A percentile compares a stretch with the other conserved stretches of the same genome.
These are phyloP conservation scores for Akebia trifoliata DNA, from an alignment of 164 flowering plant species.

Conservation along the genomic window DNA sequence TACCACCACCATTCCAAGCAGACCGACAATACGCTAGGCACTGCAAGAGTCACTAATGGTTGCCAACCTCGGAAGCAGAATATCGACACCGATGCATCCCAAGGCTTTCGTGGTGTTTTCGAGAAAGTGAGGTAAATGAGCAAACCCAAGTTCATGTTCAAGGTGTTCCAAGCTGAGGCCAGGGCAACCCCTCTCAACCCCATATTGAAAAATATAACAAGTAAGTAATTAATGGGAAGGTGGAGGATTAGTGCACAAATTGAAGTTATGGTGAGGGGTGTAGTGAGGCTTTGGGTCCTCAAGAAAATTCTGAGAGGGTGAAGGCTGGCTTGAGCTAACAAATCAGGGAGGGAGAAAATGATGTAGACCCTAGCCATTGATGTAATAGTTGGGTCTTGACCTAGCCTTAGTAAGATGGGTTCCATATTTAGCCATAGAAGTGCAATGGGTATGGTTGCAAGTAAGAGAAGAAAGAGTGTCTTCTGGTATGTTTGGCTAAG, in stretches of 20 bases:
- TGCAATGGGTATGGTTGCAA: conserved; percentile 24
- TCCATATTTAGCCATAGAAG: conserved; percentile 38
- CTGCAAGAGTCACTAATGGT: conserved; percentile 25
- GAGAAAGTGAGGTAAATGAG: conserved; percentile 27
- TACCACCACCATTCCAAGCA: conserved; percentile 70
- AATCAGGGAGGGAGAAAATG: conserved; percentile 31
- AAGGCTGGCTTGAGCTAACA: conserved; percentile 35
- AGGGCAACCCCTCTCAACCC: conserved; percentile 45
- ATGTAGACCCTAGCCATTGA: conserved; percentile 28
- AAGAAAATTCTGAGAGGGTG: conserved; percentile 38
- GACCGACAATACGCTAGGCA: conserved; percentile 35
- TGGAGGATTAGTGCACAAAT: conserved; percentile 32
- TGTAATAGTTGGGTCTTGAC: conserved; percentile 28
- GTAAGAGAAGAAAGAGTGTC: conserved; percentile 20
- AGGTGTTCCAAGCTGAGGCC: conserved; percentile 26
- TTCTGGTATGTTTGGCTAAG: conserved; percentile 22
- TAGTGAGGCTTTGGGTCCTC: conserved; percentile 33
- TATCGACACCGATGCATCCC: conserved; percentile 15
- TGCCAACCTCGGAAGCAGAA: conserved; percentile 30
- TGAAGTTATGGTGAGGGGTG: conserved; percentile 30
- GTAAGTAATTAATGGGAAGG: conserved; percentile 37
- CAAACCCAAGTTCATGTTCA: conserved; percentile 26
- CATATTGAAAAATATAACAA: conserved; percentile 24
- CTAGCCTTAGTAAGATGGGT: conserved; percentile 27
- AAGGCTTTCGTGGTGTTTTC: conserved; percentile 23